Percentiles rank a stretch among this genome's conserved stretches.
phyloP scores from a whole-genome alignment of 192 early-diverging fungal genomes.

The Backusella tuberculispora region DNA sequence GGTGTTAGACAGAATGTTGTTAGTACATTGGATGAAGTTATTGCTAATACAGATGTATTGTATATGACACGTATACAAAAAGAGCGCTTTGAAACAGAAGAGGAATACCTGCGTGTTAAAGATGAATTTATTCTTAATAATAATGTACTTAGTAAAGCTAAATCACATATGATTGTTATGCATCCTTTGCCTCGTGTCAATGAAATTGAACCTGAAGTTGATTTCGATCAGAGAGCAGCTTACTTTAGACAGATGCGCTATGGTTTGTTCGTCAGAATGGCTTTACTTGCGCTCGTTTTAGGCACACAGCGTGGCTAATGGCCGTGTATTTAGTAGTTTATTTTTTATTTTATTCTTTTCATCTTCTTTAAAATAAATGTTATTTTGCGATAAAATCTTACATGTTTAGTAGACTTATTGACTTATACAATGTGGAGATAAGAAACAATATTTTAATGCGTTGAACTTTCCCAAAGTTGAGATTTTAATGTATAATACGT shows the following conservation, averaged over 20 bases:
- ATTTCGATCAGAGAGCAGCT: conserved; percentile 95
- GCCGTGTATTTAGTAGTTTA: neutral
- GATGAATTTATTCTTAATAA: conserved; percentile 87
- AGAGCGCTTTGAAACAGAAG: conserved; percentile 81
- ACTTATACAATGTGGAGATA: neutral
- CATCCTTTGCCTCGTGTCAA: conserved; percentile 94
- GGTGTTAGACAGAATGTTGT: conserved; percentile 73
- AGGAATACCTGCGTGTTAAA: conserved; percentile 83
- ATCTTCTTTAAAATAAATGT: neutral
- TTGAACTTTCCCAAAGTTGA: too few relatives aligned
- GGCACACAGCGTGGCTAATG: conserved; percentile 30
- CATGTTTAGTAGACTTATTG: neutral
- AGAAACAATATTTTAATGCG: too few relatives aligned
- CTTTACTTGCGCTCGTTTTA: conserved; percentile 87
- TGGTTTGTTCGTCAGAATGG: conserved; percentile 98
- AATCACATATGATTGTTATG: conserved; percentile 98
- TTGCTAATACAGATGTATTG: conserved; percentile 89
- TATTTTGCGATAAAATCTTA: neutral
- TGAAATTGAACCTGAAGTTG: conserved; percentile 97
- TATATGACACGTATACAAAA: conserved; percentile 98
- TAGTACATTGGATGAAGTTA: conserved; percentile 73
- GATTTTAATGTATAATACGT: too few relatives aligned
- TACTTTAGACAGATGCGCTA: conserved; percentile 99
- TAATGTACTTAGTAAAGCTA: conserved; percentile 81
- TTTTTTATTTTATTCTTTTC: neutral